Percentiles rank a stretch among this genome's conserved stretches.
phyloP scores from a whole-genome alignment of 352 stramenopile genomes.

The Phytophthora tentaculata region DNA sequence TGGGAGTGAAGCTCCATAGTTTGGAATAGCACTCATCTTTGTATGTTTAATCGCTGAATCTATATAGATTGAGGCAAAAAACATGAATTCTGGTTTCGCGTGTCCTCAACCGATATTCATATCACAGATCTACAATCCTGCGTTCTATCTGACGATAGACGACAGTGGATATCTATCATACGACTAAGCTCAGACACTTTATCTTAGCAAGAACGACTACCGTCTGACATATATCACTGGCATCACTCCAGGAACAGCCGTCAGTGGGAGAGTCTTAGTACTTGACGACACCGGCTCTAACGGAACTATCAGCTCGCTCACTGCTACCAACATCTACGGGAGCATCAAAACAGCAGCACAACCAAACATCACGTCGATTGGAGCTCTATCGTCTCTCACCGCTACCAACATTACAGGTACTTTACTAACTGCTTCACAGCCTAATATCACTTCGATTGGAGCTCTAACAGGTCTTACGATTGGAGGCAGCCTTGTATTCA shows the following conservation, averaged over 20 bases:
- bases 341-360: too few species aligned
- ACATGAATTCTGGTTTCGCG: neutral
- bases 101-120: conserved; percentile 10
- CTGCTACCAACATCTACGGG: too few species aligned
- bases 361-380: too few species aligned
- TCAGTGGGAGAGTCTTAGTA: too few species aligned
- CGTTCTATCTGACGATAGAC: conserved; percentile 12
- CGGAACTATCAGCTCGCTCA: too few species aligned
- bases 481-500: too few species aligned
- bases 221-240: neutral
- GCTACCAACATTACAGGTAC: too few species aligned
- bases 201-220: conserved; percentile 13
- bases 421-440: too few species aligned
- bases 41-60: conserved; percentile 2
- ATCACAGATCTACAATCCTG: conserved; percentile 9
- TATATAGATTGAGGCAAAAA: conserved; percentile 5
- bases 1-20: neutral
- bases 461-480: too few species aligned
- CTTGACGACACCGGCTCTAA: too few species aligned
- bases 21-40: neutral
- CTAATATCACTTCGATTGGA: too few species aligned
- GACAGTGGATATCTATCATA: conserved; percentile 3
- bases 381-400: too few species aligned
- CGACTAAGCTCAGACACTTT: conserved; percentile 3
- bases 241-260: conserved; percentile 1